Conservation (phyloP, 2,329 filamentous ascomycete species). For the Paecilomyces formosus region DNA sequence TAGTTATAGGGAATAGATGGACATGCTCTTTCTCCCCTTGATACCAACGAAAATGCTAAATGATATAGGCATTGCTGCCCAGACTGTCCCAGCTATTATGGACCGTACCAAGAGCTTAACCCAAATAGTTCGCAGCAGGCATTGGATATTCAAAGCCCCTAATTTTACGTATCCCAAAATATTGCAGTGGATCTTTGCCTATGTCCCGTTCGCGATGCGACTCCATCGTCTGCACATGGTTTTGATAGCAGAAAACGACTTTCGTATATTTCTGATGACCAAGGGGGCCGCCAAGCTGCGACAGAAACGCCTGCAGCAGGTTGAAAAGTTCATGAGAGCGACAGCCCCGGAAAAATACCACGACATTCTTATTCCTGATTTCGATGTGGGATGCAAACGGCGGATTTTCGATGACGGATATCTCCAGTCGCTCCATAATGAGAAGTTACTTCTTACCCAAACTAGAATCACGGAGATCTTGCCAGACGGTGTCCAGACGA, state of each 20-base stretch:
- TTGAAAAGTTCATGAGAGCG: conserved; percentile 41
- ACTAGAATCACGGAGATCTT: conserved; percentile 43
- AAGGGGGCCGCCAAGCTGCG: conserved; percentile 34
- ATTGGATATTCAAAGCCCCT: conserved; percentile 45
- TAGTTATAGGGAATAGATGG: too few species aligned
- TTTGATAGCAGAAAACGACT: conserved; percentile 13
- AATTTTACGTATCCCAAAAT: conserved; percentile 40
- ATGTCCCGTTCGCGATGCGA: conserved; percentile 37
- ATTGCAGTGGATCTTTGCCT: conserved; percentile 41
- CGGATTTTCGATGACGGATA: conserved; percentile 54
- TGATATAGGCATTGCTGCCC: not conserved
- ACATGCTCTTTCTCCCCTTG: too few species aligned
- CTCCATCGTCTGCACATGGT: conserved; percentile 33
- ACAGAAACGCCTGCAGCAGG: conserved; percentile 21
- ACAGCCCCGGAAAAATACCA: conserved; percentile 53
- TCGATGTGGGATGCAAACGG: conserved; percentile 57
- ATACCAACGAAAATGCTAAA: too few species aligned
- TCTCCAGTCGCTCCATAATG: conserved; percentile 44
- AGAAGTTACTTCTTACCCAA: conserved; percentile 49
- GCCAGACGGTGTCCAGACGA: conserved; percentile 39
- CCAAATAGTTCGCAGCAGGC: conserved; percentile 50
- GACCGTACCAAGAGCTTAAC: conserved; percentile 47
- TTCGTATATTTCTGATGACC: conserved; percentile 34
- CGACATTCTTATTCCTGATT: conserved; percentile 55
- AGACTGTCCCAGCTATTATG: conserved; percentile 19